Conservation (phyloP, 2,329 filamentous ascomycete genomes). For the Penicillium sclerotiorum region DNA sequence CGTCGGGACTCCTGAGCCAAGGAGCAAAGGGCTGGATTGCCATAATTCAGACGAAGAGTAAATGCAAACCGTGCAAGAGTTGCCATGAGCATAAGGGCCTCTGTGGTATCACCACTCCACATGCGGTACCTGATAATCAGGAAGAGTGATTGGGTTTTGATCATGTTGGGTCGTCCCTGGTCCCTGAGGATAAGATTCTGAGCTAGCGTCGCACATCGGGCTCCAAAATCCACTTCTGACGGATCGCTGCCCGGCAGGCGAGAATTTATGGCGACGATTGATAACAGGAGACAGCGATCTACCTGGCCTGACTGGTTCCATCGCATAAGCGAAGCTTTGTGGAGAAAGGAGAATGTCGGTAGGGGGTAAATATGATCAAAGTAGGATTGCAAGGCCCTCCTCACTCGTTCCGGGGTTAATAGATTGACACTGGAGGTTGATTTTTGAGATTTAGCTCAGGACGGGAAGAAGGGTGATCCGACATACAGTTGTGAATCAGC, state of each 20-base stretch:
- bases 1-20: constrained; percentile 50
- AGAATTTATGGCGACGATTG: background rate
- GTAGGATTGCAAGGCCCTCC: background rate
- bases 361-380: background rate
- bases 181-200: background rate
- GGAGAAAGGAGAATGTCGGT: background rate
- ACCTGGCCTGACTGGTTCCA: background rate
- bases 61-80: constrained; percentile 45
- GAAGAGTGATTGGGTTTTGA: background rate
- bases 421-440: background rate
- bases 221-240: background rate
- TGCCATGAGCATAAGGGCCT: background rate
- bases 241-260: background rate
- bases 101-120: background rate
- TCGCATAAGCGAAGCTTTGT: constrained; percentile 5
- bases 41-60: constrained; percentile 55
- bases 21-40: constrained; percentile 47
- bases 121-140: background rate
- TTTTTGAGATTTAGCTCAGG: background rate
- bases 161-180: background rate
- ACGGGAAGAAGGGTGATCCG: no score
- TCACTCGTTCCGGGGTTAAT: background rate
- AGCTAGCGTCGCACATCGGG: background rate
- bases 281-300: background rate
- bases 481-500: background rate